Conservation (phyloP, 1,139 yeast genomes). For the Ogataea hybrid region DNA sequence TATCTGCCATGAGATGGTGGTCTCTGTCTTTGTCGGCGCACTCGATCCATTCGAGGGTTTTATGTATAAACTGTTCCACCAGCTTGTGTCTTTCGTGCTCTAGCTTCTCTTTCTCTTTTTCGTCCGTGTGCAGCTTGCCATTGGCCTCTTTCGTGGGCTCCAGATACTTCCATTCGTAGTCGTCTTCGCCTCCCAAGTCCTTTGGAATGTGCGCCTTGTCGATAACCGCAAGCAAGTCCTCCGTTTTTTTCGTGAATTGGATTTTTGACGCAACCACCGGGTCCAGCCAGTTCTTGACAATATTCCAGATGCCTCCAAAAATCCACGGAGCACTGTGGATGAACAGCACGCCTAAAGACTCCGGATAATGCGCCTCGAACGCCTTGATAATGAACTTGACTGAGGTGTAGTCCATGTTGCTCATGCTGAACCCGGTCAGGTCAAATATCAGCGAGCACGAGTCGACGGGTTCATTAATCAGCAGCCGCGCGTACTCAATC, state of each 20-base stretch:
- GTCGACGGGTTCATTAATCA: slow-evolving; percentile 61
- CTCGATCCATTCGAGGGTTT: slow-evolving; percentile 70
- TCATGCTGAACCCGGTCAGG: slow-evolving; percentile 66
- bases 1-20: slow-evolving; percentile 39
- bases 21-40: slow-evolving; percentile 45
- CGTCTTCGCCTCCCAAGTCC: slow-evolving; percentile 66
- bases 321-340: slow-evolving; percentile 92
- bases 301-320: slow-evolving; percentile 81
- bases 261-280: slow-evolving; percentile 86
- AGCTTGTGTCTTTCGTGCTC: slow-evolving; percentile 47
- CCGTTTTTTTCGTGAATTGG: slow-evolving; percentile 59
- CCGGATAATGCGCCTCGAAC: slow-evolving; percentile 89
- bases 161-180: slow-evolving; percentile 51
- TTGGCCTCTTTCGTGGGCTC: slow-evolving; percentile 54
- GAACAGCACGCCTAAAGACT: slow-evolving; percentile 68
- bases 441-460: slow-evolving; percentile 77
- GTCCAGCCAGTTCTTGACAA: slow-evolving; percentile 83
- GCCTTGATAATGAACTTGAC: slow-evolving; percentile 75
- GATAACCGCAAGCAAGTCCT: slow-evolving; percentile 60
- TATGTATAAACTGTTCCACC: slow-evolving; percentile 47
- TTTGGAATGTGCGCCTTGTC: slow-evolving; percentile 53
- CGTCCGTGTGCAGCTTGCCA: slow-evolving; percentile 39
- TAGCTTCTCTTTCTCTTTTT: slow-evolving; percentile 37
- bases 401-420: slow-evolving; percentile 82
- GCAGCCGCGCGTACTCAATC: slow-evolving; percentile 69